Evolutionary conservation across 257 asterid species (phyloP).

Genomic region (Ocimum tenuiflorum): DNA sequence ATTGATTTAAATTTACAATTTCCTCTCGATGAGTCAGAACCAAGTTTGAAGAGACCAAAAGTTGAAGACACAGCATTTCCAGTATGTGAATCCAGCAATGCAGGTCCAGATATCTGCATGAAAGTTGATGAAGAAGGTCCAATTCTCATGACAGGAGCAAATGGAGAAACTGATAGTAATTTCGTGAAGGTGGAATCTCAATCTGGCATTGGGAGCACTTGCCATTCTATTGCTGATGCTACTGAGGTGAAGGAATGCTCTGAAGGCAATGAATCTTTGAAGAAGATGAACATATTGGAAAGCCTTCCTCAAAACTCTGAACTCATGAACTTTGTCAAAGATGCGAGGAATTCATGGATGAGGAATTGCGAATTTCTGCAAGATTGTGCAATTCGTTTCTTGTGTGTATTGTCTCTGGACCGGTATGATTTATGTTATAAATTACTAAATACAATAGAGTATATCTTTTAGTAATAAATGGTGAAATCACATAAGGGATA

Average conservation of each 20-base stretch:
- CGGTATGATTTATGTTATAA: constrained; percentile 51
- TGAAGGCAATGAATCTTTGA: constrained; percentile 44
- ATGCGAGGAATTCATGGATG: constrained; percentile 86
- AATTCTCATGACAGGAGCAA: constrained; percentile 28
- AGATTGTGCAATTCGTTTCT: constrained; percentile 96
- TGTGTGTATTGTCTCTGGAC: constrained; percentile 89
- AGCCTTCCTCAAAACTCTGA: constrained; percentile 56
- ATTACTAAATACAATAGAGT: not conserved
- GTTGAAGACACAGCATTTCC: constrained; percentile 43
- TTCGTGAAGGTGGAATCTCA: constrained; percentile 49
- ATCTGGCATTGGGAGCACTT: constrained; percentile 30
- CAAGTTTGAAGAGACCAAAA: constrained; percentile 68
- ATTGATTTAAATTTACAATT: constrained; percentile 67
- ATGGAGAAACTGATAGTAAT: constrained; percentile 43
- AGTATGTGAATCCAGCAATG: constrained; percentile 30
- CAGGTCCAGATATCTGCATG: constrained; percentile 28
- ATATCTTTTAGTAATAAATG: constrained; percentile 1
- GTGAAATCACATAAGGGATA: constrained; percentile 6
- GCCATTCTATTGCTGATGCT: constrained; percentile 25
- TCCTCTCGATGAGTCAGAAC: constrained; percentile 50
- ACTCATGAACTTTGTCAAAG: constrained; percentile 63
- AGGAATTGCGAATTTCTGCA: constrained; percentile 88
- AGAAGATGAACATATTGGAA: constrained; percentile 39
- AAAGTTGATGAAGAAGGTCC: constrained; percentile 44
- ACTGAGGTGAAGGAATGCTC: constrained; percentile 26